These are phyloP conservation scores for Malus hybrid DNA, from an alignment of 331 rosid genomes.

Conservation along the genomic window DNA sequence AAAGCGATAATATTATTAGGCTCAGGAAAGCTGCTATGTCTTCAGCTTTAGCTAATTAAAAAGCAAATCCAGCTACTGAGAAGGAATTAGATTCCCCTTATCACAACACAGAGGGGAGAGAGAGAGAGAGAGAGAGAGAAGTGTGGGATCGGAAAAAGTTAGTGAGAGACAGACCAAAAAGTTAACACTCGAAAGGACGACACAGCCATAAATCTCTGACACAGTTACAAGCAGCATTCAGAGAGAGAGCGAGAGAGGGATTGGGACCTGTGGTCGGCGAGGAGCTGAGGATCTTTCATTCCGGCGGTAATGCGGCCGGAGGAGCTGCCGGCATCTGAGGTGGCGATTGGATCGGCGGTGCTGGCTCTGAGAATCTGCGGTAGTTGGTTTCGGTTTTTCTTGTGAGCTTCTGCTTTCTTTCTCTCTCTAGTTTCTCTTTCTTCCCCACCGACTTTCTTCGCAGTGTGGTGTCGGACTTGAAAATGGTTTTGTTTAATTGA, in stretches of 20 bases:
- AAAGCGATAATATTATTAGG: slow-evolving; percentile 25
- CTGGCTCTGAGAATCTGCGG: not conserved
- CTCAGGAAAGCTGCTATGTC: slow-evolving; percentile 19
- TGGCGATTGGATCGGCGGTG: slow-evolving; percentile 10
- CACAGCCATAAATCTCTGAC: slow-evolving; percentile 15
- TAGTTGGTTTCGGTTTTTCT: not conserved
- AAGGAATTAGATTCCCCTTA: slow-evolving; percentile 27
- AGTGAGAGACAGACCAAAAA: slow-evolving; percentile 1
- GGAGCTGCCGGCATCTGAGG: slow-evolving; percentile 19
- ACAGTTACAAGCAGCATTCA: slow-evolving; percentile 2
- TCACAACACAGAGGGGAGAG: slow-evolving; percentile 19
- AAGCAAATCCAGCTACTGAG: slow-evolving; percentile 30
- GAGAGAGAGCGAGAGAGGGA: not conserved
- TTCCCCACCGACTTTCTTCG: slow-evolving; percentile 47
- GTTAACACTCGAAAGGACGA: not conserved
- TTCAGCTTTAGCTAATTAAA: slow-evolving; percentile 1
- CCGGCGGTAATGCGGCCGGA: slow-evolving; percentile 17
- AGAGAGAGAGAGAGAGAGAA: slow-evolving; percentile 9
- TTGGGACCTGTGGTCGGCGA: slow-evolving; percentile 3
- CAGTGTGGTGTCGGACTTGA: slow-evolving; percentile 34
- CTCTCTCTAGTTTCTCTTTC: not conserved
- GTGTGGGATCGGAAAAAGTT: slow-evolving; percentile 35
- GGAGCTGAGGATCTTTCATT: slow-evolving; percentile 14
- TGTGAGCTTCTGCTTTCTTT: not conserved
- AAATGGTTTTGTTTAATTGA: slow-evolving; percentile 8